phyloP scores from a whole-genome alignment of 345 rosid species.

The Mangifera indica region DNA sequence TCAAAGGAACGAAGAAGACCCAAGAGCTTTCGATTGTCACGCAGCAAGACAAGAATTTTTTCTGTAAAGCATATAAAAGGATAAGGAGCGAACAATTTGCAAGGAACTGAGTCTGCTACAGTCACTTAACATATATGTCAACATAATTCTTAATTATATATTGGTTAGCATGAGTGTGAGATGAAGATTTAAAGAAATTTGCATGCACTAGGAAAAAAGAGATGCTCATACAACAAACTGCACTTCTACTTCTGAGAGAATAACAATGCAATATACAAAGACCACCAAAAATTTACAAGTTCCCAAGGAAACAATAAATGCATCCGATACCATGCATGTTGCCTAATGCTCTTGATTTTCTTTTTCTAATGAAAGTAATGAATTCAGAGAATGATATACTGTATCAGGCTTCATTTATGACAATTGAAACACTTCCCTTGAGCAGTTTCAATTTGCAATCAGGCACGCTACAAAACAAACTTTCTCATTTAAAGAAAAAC shows the following conservation, averaged over 20 bases:
- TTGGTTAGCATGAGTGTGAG: neutral
- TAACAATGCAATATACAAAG: neutral
- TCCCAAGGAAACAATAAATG: neutral
- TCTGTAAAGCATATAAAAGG: conserved; percentile 36
- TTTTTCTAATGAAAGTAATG: neutral
- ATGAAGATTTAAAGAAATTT: neutral
- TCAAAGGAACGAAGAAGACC: conserved; percentile 97
- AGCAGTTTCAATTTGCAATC: neutral
- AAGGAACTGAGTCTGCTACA: neutral
- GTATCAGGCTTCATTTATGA: neutral
- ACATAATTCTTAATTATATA: neutral
- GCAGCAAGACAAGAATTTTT: conserved; percentile 81
- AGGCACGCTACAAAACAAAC: no score
- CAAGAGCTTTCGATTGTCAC: conserved; percentile 87
- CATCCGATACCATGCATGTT: neutral
- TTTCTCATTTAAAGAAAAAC: neutral
- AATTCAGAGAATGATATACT: neutral
- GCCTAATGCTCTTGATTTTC: neutral
- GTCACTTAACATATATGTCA: neutral
- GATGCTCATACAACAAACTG: neutral
- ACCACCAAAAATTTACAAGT: neutral
- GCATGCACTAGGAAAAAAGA: neutral
- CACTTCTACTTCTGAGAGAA: neutral
- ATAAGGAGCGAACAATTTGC: neutral
- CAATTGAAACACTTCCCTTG: neutral